A percentile compares a stretch with the other conserved stretches of the same genome.
These are phyloP conservation scores for Boletus reticulatus DNA, from an alignment of 768 basidiomycete species.

Conservation along the genomic window DNA sequence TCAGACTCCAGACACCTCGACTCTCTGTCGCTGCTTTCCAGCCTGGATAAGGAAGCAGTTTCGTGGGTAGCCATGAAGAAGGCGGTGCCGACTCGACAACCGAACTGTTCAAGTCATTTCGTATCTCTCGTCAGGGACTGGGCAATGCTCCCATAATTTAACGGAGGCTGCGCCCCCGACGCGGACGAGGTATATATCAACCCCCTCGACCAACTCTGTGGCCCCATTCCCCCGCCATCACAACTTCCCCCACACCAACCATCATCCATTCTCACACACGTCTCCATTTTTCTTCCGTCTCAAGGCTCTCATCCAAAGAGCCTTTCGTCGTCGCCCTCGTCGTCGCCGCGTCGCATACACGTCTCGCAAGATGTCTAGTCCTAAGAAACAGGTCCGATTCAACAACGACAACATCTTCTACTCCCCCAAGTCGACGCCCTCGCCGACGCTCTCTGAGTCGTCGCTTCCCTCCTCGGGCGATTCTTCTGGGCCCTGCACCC, in stretches of 20 bases:
- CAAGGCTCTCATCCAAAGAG: slow-evolving; percentile 14
- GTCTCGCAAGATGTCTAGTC: slow-evolving; percentile 17
- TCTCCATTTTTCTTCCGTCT: slow-evolving; percentile 6
- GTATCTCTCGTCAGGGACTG: slow-evolving; percentile 9
- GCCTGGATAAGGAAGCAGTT: slow-evolving; percentile 16
- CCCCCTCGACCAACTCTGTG: not conserved
- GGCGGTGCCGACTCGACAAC: slow-evolving; percentile 20
- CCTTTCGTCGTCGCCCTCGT: slow-evolving; percentile 1
- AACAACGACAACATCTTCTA: slow-evolving; percentile 33
- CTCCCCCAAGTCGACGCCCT: slow-evolving; percentile 26
- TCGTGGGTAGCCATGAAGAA: slow-evolving; percentile 7
- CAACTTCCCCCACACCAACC: slow-evolving; percentile 8
- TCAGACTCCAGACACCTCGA: slow-evolving; percentile 18
- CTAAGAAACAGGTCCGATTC: slow-evolving; percentile 31
- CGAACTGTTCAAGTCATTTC: slow-evolving; percentile 13
- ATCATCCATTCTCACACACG: slow-evolving; percentile 19
- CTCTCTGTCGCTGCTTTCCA: not conserved
- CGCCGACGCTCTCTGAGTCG: slow-evolving; percentile 27
- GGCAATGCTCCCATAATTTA: slow-evolving; percentile 26
- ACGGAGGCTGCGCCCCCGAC: slow-evolving; percentile 29
- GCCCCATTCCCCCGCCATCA: not conserved
- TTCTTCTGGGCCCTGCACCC: slow-evolving; percentile 29
- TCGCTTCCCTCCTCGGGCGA: slow-evolving; percentile 31
- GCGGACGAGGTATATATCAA: slow-evolving; percentile 16
- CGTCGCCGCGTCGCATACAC: slow-evolving; percentile 8